phyloP scores from a whole-genome alignment of 2,329 filamentous ascomycete genomes.

The Magnaporthiopsis incrustans region DNA sequence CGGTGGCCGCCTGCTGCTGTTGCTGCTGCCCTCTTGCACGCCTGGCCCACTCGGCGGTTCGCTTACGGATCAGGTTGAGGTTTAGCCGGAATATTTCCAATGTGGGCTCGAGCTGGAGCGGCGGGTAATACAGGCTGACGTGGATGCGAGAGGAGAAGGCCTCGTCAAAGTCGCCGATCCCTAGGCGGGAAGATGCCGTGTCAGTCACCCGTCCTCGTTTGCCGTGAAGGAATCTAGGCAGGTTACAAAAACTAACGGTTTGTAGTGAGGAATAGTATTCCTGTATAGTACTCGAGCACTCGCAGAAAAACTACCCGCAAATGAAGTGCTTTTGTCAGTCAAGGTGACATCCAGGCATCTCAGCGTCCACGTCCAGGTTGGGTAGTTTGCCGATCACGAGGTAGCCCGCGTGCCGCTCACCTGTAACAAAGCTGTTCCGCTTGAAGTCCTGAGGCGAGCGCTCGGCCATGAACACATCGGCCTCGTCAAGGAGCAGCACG shows the following conservation, averaged over 20 bases:
- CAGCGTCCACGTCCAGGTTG: too few relatives aligned
- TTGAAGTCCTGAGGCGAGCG: constrained; percentile 15
- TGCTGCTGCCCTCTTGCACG: too few relatives aligned
- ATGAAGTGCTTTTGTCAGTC: not conserved
- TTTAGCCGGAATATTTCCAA: too few relatives aligned
- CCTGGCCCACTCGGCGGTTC: too few relatives aligned
- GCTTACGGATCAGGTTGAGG: too few relatives aligned
- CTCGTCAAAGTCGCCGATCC: constrained; percentile 7
- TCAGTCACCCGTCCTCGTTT: too few relatives aligned
- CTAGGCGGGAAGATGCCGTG: too few relatives aligned
- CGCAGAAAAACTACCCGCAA: constrained; percentile 4
- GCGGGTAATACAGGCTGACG: constrained; percentile 6
- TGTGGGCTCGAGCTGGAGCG: not conserved
- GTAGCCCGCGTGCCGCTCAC: not conserved
- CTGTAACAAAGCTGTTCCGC: constrained; percentile 24
- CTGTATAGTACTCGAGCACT: constrained; percentile 7
- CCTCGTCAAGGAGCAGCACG: constrained; percentile 18
- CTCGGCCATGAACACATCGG: constrained; percentile 18
- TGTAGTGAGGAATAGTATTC: constrained; percentile 9
- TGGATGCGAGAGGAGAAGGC: constrained; percentile 8
- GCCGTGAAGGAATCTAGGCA: too few relatives aligned
- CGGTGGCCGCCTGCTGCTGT: too few relatives aligned
- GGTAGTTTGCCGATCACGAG: too few relatives aligned
- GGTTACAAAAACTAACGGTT: constrained; percentile 1
- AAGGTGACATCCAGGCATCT: too few relatives aligned